Evolutionary conservation across 2,329 filamentous ascomycete species (phyloP).

Genomic region (Apiospora kogelbergensis): DNA sequence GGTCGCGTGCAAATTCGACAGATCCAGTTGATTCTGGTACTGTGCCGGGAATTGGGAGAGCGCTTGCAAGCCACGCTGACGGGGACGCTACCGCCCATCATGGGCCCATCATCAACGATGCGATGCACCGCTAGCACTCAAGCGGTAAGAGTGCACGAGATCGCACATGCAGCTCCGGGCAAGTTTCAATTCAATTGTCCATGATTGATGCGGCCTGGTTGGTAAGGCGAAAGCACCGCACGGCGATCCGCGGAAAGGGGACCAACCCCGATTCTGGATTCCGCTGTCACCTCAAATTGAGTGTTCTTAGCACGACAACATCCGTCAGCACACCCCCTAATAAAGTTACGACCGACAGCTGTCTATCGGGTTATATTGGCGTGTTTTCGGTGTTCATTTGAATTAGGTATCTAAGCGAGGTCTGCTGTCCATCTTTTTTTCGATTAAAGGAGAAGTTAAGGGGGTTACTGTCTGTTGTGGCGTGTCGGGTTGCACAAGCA

Average conservation of each 20-base stretch:
- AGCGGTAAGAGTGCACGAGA: background rate
- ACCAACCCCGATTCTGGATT: background rate
- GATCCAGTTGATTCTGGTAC: background rate
- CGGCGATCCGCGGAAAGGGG: background rate
- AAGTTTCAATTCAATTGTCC: background rate
- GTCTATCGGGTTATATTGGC: background rate
- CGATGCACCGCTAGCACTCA: background rate
- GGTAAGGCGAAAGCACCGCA: background rate
- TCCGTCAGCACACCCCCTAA: background rate
- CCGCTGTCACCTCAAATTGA: background rate
- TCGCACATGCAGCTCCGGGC: background rate
- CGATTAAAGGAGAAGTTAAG: background rate
- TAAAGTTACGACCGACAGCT: background rate
- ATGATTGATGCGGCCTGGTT: background rate
- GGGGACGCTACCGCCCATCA: too few relatives aligned
- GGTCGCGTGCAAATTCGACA: background rate
- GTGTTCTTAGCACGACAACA: background rate
- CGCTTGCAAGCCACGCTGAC: background rate
- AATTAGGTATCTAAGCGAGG: background rate
- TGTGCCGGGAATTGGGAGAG: background rate
- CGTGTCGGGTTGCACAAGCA: background rate
- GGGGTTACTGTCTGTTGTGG: background rate
- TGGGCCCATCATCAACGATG: background rate
- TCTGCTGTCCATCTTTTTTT: background rate
- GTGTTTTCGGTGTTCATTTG: background rate